Evolutionary conservation across 352 stramenopile genomes (phyloP), one percentile per base, ranked within the genome.

Genomic region (Pythium periplocum): DNA sequence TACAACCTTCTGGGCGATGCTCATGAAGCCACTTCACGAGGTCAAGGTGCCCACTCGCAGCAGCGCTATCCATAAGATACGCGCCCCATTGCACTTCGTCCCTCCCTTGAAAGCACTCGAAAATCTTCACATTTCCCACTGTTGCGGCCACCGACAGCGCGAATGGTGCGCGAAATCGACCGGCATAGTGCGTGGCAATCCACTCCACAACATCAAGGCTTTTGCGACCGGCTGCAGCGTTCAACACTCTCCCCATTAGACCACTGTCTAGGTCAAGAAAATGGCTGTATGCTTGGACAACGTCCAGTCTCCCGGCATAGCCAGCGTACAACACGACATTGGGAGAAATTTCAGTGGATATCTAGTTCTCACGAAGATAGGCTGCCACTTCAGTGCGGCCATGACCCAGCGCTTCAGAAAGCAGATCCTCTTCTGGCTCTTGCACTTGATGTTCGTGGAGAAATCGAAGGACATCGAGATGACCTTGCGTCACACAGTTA

Each of bases 11-110:
- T 35, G 49, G 61, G 45, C 57, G 53, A 38, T 64, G 37, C 33
- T 55, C 36, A 26, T 69, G 61, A 10, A 69, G 61, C 61, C 61
- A 69, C 33, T 56, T 3, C 4, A 64, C 48, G 4, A 59, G 41
- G 6, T 46, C n/a, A 10, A 64, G 17, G 9, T 55, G 40, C 2
- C 57, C 57, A 32, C 33, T 26, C 2, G 45, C 57, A 1, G 57
- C 57, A 6, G 57, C 57, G 11, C 51, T 45, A 41, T 59, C 57
- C 51, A 64, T 64, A 6, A 51, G 51, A 7, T 26, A 45, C 4
- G 40, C n/a, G 9, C 51, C 55, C 40, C 57, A 64, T 6, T 51
- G 45, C 38, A 55, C 57, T 4, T 39, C 33, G 1, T 45, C 45
- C 12, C 59, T 46, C n/a, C 11, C 37, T 17, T 64, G 57, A 4